Conservation (phyloP, 2,329 filamentous ascomycete species). For the Paecilomyces niveus region DNA sequence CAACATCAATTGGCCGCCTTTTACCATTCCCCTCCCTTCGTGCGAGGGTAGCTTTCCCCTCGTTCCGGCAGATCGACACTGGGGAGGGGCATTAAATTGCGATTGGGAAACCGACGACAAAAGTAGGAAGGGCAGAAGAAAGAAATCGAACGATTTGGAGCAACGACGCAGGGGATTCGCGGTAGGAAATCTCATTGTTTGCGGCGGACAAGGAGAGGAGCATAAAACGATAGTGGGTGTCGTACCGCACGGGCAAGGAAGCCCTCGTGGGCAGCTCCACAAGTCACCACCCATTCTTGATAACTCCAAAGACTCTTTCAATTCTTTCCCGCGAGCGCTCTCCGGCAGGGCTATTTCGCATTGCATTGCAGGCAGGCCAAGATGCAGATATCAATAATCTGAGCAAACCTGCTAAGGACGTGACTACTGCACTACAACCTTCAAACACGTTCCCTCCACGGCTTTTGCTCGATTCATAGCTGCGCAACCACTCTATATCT, state of each 20-base stretch:
- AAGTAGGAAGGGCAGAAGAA: neutral
- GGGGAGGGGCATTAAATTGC: slow-evolving; percentile 3
- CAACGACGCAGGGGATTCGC: neutral
- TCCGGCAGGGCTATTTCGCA: slow-evolving; percentile 35
- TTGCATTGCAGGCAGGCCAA: slow-evolving; percentile 33
- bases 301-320: slow-evolving; percentile 4
- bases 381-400: slow-evolving; percentile 36
- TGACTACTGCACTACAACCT: slow-evolving; percentile 24
- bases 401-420: slow-evolving; percentile 33
- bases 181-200: slow-evolving; percentile 14
- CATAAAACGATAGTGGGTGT: neutral
- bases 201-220: neutral
- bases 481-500: slow-evolving; percentile 18
- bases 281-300: slow-evolving; percentile 4
- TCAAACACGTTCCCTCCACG: slow-evolving; percentile 19
- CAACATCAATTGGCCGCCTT: slow-evolving; percentile 1
- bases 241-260: neutral
- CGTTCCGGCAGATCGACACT: slow-evolving; percentile 10
- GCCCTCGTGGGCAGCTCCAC: slow-evolving; percentile 1
- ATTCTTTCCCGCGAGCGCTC: slow-evolving; percentile 26
- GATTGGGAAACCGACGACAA: neutral
- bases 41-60: slow-evolving; percentile 7
- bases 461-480: slow-evolving; percentile 25
- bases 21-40: slow-evolving; percentile 1
- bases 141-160: neutral